A percentile compares a stretch with the other conserved stretches of the same genome.
These are phyloP conservation scores for Nothophoma quercina DNA, from an alignment of 2,329 filamentous ascomycete species.

Conservation along the genomic window DNA sequence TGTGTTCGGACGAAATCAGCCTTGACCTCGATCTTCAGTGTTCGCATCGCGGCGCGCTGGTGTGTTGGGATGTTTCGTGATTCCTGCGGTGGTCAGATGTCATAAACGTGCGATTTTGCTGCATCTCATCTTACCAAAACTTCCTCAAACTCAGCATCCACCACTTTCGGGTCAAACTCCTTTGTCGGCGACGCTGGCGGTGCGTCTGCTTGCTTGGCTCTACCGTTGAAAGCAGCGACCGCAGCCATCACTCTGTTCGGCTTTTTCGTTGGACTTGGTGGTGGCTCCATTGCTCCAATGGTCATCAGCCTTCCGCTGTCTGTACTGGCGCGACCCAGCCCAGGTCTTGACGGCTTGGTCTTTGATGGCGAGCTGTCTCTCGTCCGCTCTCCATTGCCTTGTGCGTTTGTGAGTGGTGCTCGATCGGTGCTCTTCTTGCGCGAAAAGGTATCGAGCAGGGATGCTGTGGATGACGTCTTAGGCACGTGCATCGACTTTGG, in stretches of 20 bases:
- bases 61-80: constrained; percentile 92
- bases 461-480: constrained; percentile 51
- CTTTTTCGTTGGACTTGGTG: constrained; percentile 48
- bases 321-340: constrained; percentile 38
- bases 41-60: constrained; percentile 93
- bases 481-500: constrained; percentile 61
- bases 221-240: constrained; percentile 68
- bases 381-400: constrained; percentile 40
- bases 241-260: constrained; percentile 67
- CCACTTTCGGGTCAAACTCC: constrained; percentile 58
- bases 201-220: constrained; percentile 51
- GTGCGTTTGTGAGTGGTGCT: constrained; percentile 42
- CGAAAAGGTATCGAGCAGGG: constrained; percentile 50
- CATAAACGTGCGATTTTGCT: background rate
- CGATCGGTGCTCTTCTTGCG: constrained; percentile 48
- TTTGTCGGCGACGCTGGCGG: constrained; percentile 42
- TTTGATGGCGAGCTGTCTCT: constrained; percentile 37
- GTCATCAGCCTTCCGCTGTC: constrained; percentile 30
- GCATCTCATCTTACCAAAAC: constrained; percentile 65
- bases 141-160: constrained; percentile 69
- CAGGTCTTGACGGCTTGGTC: constrained; percentile 25
- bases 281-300: constrained; percentile 24
- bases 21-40: constrained; percentile 87
- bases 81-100: constrained; percentile 62
- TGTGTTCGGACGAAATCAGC: constrained; percentile 94